Evolutionary conservation across 2,329 filamentous ascomycete species (phyloP).

Genomic region (Blumeria hordei): DNA sequence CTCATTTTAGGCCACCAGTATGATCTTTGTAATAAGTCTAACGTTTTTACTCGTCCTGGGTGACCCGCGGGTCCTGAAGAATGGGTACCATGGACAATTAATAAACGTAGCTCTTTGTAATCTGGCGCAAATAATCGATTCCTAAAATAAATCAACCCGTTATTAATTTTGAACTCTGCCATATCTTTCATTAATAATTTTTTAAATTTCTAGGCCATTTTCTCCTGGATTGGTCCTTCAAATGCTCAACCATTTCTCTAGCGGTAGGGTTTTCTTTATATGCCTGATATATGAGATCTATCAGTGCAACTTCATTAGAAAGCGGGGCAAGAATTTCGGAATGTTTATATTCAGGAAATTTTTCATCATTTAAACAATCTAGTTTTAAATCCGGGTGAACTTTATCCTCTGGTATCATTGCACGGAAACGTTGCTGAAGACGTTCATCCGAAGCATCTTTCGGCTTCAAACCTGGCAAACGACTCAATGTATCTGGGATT

Average conservation of each 20-base stretch:
- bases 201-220: neutral
- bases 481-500: neutral
- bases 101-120: neutral
- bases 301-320: neutral
- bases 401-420: neutral
- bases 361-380: no score
- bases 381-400: no score
- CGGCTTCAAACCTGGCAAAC: neutral
- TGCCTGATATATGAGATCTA: neutral
- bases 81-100: neutral
- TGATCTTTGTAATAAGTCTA: neutral
- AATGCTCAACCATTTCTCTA: neutral
- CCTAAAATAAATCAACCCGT: neutral
- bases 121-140: neutral
- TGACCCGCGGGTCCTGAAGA: neutral
- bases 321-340: neutral
- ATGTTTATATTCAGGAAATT: neutral
- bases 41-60: neutral
- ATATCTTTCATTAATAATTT: neutral
- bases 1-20: neutral
- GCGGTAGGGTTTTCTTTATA: neutral
- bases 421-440: neutral
- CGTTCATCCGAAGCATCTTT: neutral
- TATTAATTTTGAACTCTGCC: neutral
- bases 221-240: neutral